Base-by-base conservation (phyloP, 2,329 filamentous ascomycete species). In the Plectosphaerella plurivora region DNA sequence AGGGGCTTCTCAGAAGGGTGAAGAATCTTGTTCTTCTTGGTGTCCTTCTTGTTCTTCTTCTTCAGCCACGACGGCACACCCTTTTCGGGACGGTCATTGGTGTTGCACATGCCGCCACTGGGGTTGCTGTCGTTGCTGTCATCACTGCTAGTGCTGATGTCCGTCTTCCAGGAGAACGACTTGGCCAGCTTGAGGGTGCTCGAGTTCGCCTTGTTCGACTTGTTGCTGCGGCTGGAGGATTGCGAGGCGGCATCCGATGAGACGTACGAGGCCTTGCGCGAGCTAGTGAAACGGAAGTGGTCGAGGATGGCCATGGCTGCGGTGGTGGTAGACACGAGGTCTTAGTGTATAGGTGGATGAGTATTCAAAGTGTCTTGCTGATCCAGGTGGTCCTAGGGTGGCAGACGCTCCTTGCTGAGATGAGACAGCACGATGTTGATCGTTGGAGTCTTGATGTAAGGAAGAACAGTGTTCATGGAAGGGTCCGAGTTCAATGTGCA, bases 1-100 rank as follows among this genome's bases (percentile, higher is more conserved):
- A 76, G 65, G 24, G 73, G 72, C 58, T 70, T 67, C 62, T 76
- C 72, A 63, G 72, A 71, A 7, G 74, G 73, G 53, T 59, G 61
- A 55, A 49, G 45, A 16, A 53, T 62, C 45, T 53, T 58, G 60
- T 65, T 66, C 42, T 57, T 53, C 54, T 63, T 65, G 48, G 62
- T 60, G n/a, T 65, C 64, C 53, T 64, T 65, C 53, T 58, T 55
- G 25, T 56, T 59, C 41, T 55, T 55, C 44, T 55, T 53, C 50
- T 54, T 46, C 47, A 57, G 36, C 52, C 52, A 50, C 20, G 48
- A 50, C 8, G 48, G 48, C 4, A 50, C 48, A 24, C 48, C 48
- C 48, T 50, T 50, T 24, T 50, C 48, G 39, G 48, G 48, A 7
- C 48, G 37, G 37, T 50, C 48, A 37, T 44, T 28, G 37, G 48